phyloP scores from a whole-genome alignment of 2,329 filamentous ascomycete genomes.

The Tolypocladium tundrense region DNA sequence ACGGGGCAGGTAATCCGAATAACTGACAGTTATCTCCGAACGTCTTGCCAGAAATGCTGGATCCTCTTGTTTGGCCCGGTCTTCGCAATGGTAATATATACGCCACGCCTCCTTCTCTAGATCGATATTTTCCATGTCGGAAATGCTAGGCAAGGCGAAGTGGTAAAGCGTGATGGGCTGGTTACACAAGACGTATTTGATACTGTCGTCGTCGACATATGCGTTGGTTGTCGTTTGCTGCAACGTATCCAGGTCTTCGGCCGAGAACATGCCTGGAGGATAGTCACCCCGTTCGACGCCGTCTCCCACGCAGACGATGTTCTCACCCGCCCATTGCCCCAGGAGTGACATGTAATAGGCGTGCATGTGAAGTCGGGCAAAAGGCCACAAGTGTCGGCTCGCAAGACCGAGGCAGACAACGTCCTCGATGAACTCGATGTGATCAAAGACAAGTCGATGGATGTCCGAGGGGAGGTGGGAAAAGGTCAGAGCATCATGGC shows the following conservation, averaged over 20 bases:
- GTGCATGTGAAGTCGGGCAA: neutral
- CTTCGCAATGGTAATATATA: too few species aligned
- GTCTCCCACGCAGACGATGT: slow-evolving; percentile 5
- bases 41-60: too few species aligned
- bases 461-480: neutral
- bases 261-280: slow-evolving; percentile 3
- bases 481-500: neutral
- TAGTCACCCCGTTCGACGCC: neutral
- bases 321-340: slow-evolving; percentile 1
- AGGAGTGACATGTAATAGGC: too few species aligned
- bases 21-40: too few species aligned
- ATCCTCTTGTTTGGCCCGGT: too few species aligned
- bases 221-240: neutral
- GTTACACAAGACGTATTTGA: neutral
- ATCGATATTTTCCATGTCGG: too few species aligned
- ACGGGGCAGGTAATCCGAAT: too few species aligned
- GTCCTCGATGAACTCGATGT: neutral
- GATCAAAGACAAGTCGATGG: neutral
- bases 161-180: too few species aligned
- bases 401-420: neutral
- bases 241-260: neutral
- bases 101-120: too few species aligned
- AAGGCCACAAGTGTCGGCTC: neutral
- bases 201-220: too few species aligned
- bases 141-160: too few species aligned